A percentile compares a stretch with the other conserved stretches of the same genome.
These are phyloP conservation scores for Ceratobasidium sp. DNA, from an alignment of 1,284 basidiomycete species.

Conservation along the genomic window DNA sequence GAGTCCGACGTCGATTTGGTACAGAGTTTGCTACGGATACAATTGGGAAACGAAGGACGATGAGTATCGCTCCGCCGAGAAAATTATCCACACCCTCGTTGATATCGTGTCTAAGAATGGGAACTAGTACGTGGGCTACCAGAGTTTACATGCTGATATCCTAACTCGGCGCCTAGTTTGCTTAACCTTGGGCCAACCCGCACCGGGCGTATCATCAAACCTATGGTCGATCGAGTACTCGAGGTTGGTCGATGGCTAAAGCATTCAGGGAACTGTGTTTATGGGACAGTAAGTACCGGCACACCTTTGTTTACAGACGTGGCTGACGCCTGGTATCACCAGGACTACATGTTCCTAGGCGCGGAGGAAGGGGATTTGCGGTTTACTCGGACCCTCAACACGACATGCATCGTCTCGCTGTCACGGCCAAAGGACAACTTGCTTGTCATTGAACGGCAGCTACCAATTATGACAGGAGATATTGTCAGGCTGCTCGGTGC, in stretches of 20 bases:
- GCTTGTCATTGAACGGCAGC: constrained; percentile 59
- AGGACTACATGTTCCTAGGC: constrained; percentile 57
- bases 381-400: constrained; percentile 64
- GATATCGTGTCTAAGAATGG: constrained; percentile 70
- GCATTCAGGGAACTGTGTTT: constrained; percentile 65
- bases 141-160: background rate
- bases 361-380: constrained; percentile 58
- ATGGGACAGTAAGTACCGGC: constrained; percentile 61
- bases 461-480: constrained; percentile 64
- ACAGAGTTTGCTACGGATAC: constrained; percentile 54
- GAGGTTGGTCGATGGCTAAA: constrained; percentile 66
- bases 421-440: constrained; percentile 56
- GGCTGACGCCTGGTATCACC: background rate
- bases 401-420: constrained; percentile 68
- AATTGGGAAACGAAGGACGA: constrained; percentile 60
- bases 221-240: constrained; percentile 63
- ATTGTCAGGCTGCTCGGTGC: constrained; percentile 59
- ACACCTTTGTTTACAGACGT: background rate
- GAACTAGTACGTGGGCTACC: constrained; percentile 60
- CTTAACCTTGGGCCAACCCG: constrained; percentile 68
- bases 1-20: background rate
- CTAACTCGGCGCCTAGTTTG: constrained; percentile 55
- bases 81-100: constrained; percentile 65
- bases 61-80: constrained; percentile 65
- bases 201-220: constrained; percentile 65